Conservation (phyloP, 176 grass and related monocot genomes). For the Microstegium vimineum region DNA sequence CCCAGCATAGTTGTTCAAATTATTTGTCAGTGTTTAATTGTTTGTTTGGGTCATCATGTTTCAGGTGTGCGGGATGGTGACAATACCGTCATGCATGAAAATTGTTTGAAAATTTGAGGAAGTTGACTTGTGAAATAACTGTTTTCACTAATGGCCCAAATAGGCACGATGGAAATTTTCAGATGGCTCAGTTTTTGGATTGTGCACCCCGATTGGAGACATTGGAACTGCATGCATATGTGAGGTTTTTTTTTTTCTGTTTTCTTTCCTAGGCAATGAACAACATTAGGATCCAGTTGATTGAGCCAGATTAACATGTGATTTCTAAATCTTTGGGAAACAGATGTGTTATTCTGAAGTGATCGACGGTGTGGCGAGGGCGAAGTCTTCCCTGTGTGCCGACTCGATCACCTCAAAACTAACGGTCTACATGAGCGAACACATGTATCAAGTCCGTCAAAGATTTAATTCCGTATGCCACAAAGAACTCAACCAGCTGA, state of each 20-base stretch:
- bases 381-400: background rate
- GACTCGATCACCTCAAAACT: background rate
- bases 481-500: no score
- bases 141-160: background rate
- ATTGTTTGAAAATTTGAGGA: slow-evolving; percentile 24
- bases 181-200: background rate
- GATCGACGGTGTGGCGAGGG: background rate
- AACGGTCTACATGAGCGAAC: slow-evolving; percentile 15
- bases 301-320: background rate
- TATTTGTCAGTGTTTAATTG: background rate
- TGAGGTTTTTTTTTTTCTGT: background rate
- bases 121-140: background rate
- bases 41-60: background rate
- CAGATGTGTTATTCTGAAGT: background rate
- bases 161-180: background rate
- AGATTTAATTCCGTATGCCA: no score
- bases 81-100: background rate
- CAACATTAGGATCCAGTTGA: background rate
- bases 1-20: no score
- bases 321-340: background rate
- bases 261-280: no score
- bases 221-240: background rate
- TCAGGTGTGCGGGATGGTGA: background rate
- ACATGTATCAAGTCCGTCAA: no score
- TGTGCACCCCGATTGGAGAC: background rate